phyloP scores from a whole-genome alignment of 2,329 filamentous ascomycete species.

The Cordyceps farinosa region DNA sequence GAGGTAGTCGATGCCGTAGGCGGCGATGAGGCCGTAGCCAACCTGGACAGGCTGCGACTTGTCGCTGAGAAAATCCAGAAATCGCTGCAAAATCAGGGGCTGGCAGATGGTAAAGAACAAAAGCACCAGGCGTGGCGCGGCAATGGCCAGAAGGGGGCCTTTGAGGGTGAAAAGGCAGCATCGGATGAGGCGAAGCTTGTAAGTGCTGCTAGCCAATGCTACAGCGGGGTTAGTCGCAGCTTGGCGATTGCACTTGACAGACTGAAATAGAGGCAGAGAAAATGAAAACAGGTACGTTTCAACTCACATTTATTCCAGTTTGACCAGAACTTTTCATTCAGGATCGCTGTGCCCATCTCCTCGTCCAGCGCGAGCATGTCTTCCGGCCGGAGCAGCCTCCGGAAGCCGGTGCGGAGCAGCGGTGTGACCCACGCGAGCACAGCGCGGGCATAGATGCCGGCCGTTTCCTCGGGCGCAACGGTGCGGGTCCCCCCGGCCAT shows the following conservation, averaged over 20 bases:
- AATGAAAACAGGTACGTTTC: not conserved
- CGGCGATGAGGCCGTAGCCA: constrained; percentile 33
- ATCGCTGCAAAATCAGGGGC: constrained; percentile 33
- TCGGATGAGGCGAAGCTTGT: constrained; percentile 26
- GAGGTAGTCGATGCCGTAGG: constrained; percentile 32
- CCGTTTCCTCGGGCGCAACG: constrained; percentile 35
- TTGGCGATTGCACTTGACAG: not conserved
- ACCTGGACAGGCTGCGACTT: constrained; percentile 23
- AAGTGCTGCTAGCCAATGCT: constrained; percentile 4
- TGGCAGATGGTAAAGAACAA: constrained; percentile 37
- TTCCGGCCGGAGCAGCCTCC: constrained; percentile 31
- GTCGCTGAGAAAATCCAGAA: constrained; percentile 32
- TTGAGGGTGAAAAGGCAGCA: constrained; percentile 29
- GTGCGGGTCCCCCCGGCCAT: constrained; percentile 29
- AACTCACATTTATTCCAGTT: constrained; percentile 29
- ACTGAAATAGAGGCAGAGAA: not conserved
- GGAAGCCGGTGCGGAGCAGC: constrained; percentile 35
- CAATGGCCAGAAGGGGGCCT: constrained; percentile 29
- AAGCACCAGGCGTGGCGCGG: constrained; percentile 31
- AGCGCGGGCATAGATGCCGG: constrained; percentile 37
- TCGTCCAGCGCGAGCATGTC: constrained; percentile 36
- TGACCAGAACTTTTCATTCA: constrained; percentile 31
- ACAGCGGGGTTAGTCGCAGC: not conserved
- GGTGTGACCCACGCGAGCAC: constrained; percentile 39
- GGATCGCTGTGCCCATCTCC: constrained; percentile 28